Base-by-base conservation (phyloP, 441 rosid genomes). In the Euphorbia celastroides region DNA sequence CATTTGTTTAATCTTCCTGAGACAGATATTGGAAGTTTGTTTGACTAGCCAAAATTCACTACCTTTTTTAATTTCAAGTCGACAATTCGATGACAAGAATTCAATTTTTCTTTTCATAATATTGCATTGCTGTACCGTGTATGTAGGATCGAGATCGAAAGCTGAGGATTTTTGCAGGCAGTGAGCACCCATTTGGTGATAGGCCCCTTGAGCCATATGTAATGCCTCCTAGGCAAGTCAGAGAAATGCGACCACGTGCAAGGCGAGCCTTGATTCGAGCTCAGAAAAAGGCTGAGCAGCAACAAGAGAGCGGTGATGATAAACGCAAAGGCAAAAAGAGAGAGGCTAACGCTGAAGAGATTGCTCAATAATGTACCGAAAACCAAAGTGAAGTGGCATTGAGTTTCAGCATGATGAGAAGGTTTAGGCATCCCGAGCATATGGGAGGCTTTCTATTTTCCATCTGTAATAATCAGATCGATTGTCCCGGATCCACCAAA, bases 231-330 rank as follows among this genome's bases (percentile, higher is more conserved):
- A 84, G 97, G 72, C 78, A 55, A 50, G 91, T 93, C 26, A 81
- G 98, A 70, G 97, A 92, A 80, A 80, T 93, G 98, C 82, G 91
- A 52, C 99, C 99, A 3, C 93, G 96, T 46, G 89, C 81, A 26
- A 88, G 91, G 78, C 86, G 99, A 30, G 99, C 99, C 74, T 66
- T 89, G 83, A 75, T 90, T 78, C 87, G 99, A 68, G 98, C 96
- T 65, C 89, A 90, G 79, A 86, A 89, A 83, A 90, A 89, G 72
- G 89, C 83, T 12, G 92, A 93, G 74, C 81, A 76, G 82, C 95
- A 84, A 62, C 81, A 78, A 61, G 79, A 70, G 59, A 83, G 71
- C 31, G 75, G 78, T 25, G 66, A 73, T 48, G 83, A 89, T 56
- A 62, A 26, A 9, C 81, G 72, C 70, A 87, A 83, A 72, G 83